A percentile compares a stretch with the other conserved stretches of the same genome.
phyloP scores from a whole-genome alignment of 2,329 filamentous ascomycete genomes.

The Venturia asperata region DNA sequence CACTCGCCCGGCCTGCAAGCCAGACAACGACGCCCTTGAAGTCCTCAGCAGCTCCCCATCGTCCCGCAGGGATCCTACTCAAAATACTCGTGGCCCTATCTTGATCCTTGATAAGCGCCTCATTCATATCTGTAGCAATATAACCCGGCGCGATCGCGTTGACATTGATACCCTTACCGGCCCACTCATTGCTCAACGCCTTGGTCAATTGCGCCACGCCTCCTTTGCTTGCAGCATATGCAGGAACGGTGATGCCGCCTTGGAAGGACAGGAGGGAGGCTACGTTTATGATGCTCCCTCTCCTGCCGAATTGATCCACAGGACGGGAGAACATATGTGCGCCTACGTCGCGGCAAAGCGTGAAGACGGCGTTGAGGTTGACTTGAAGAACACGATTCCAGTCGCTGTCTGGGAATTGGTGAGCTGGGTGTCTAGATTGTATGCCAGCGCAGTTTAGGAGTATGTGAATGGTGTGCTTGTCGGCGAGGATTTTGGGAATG shows the following conservation, averaged over 20 bases:
- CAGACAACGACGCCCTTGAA: conserved; percentile 80
- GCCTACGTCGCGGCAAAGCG: conserved; percentile 67
- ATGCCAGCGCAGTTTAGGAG: conserved; percentile 84
- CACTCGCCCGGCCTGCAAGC: conserved; percentile 67
- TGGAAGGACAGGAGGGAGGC: conserved; percentile 76
- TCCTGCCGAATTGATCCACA: conserved; percentile 44
- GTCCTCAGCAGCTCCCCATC: conserved; percentile 79
- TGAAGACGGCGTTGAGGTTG: conserved; percentile 77
- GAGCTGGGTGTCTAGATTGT: conserved; percentile 68
- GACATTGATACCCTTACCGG: conserved; percentile 67
- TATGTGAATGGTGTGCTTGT: conserved; percentile 61
- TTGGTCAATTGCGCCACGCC: conserved; percentile 81
- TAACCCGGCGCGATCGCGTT: conserved; percentile 89
- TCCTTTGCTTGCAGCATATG: conserved; percentile 80
- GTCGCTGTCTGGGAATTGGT: conserved; percentile 67
- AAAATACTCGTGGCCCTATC: conserved; percentile 66
- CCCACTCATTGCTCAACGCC: conserved; percentile 81
- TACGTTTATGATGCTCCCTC: conserved; percentile 75
- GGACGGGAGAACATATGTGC: conserved; percentile 64
- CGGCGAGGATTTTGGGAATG: conserved; percentile 53
- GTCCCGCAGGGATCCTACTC: conserved; percentile 71
- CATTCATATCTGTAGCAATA: conserved; percentile 92
- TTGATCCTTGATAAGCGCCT: conserved; percentile 66
- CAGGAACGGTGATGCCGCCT: conserved; percentile 80
- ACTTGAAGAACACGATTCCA: conserved; percentile 80